phyloP scores from a whole-genome alignment of 2,329 filamentous ascomycete genomes.

The Furcasterigmium furcatum region DNA sequence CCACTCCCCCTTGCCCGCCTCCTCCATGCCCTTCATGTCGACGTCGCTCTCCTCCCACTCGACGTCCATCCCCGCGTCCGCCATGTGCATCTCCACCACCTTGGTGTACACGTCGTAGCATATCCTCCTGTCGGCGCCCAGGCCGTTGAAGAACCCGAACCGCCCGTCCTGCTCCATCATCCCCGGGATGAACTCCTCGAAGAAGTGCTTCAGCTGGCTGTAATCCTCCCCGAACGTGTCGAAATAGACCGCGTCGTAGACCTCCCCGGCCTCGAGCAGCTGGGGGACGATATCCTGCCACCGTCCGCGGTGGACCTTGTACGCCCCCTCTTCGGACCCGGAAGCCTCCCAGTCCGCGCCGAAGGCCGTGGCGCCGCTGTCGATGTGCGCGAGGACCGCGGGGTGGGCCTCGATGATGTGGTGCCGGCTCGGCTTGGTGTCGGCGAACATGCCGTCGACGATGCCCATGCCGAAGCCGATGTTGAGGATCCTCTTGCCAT shows the following conservation, averaged over 20 bases:
- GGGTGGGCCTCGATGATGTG: conserved; percentile 88
- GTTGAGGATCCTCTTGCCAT: conserved; percentile 71
- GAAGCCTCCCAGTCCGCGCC: conserved; percentile 51
- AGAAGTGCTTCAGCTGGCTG: conserved; percentile 78
- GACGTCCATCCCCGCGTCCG: conserved; percentile 85
- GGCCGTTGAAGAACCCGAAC: conserved; percentile 87
- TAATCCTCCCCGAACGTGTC: conserved; percentile 98
- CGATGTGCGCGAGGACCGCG: conserved; percentile 66
- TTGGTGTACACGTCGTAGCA: conserved; percentile 96
- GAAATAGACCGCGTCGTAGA: conserved; percentile 91
- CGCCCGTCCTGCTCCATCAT: conserved; percentile 69
- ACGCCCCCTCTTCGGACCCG: conserved; percentile 61
- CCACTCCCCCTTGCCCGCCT: conserved; percentile 75
- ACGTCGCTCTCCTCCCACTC: conserved; percentile 81
- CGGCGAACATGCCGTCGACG: conserved; percentile 73
- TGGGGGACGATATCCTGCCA: conserved; percentile 80
- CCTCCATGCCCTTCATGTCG: conserved; percentile 60
- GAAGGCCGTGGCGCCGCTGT: conserved; percentile 44
- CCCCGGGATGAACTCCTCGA: conserved; percentile 80
- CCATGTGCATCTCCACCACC: conserved; percentile 86
- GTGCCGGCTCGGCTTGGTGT: conserved; percentile 63
- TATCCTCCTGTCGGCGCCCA: conserved; percentile 87
- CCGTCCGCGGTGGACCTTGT: conserved; percentile 67
- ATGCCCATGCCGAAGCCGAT: conserved; percentile 93
- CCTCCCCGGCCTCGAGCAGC: conserved; percentile 63